phyloP scores from a whole-genome alignment of 176 grass and related monocot genomes.

The Tillandsia fasciculata region DNA sequence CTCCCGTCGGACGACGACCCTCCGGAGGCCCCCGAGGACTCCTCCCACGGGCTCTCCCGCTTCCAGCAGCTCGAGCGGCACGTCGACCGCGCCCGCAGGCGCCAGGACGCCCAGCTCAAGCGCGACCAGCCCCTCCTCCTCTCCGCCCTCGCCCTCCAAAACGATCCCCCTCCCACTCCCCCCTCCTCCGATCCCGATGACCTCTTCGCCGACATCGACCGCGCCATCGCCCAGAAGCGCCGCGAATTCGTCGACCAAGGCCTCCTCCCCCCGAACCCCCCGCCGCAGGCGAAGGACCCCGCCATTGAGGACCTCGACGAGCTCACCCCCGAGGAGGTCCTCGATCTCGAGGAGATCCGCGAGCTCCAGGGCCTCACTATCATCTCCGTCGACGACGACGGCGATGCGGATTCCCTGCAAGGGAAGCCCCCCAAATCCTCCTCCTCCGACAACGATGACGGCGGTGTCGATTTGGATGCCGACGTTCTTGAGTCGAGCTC shows the following conservation, averaged over 20 bases:
- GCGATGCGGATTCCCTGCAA: constrained; percentile 6
- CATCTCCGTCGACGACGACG: constrained; percentile 33
- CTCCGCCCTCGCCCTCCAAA: constrained; percentile 26
- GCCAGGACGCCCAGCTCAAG: constrained; percentile 33
- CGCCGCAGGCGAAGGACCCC: constrained; percentile 14
- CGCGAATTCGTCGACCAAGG: constrained; percentile 59
- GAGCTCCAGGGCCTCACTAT: constrained; percentile 52
- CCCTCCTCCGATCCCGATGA: constrained; percentile 25
- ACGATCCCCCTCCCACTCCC: constrained; percentile 14
- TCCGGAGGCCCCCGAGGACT: constrained; percentile 79
- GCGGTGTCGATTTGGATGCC: neutral
- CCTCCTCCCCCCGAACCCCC: constrained; percentile 30
- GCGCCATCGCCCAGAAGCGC: constrained; percentile 62
- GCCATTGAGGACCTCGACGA: constrained; percentile 47
- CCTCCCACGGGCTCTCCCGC: constrained; percentile 65
- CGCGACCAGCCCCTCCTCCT: constrained; percentile 41
- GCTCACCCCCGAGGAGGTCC: constrained; percentile 63
- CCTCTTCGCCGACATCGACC: constrained; percentile 75
- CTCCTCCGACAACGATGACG: constrained; percentile 8
- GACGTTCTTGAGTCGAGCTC: constrained; percentile 22
- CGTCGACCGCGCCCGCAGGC: constrained; percentile 46
- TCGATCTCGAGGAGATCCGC: constrained; percentile 62
- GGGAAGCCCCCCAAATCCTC: constrained; percentile 2
- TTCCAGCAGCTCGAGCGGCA: constrained; percentile 53
- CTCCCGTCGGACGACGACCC: constrained; percentile 62